Base-by-base conservation (phyloP, 768 basidiomycete genomes). In the Mycena galericulata region DNA sequence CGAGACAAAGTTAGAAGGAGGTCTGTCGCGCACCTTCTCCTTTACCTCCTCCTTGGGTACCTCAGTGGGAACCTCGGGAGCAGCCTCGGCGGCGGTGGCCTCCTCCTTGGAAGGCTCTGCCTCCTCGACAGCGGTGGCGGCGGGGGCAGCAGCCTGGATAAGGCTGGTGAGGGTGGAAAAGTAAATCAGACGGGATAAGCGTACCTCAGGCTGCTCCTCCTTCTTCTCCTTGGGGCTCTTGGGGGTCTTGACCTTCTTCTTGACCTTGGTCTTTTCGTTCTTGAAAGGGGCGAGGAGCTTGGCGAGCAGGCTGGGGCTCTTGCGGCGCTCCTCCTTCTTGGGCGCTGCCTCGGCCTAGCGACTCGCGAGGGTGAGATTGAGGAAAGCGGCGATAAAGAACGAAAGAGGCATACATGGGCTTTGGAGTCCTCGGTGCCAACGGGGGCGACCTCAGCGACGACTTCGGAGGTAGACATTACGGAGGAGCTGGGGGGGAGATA, bases 401-500 rank as follows among this genome's bases (percentile, higher is more conserved):
- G 59, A 32, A 53, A 15, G 53, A 62, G 22, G 11, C 73, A 53
- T 65, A 78, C 76, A 45, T 75, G 47, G 77, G 72, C 78, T 27
- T 62, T 67, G 47, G 73, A 41, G 77, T 75, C 75, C 68, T 78
- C 81, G 22, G 73, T 59, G n/a, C 79, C 79, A 34, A 79, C 74
- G n/a, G n/a, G n/a, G n/a, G n/a, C n/a, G n/a, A n/a, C n/a, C n/a
- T n/a, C n/a, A n/a, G 80, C 75, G 69, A 79, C 76, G 76, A 79
- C 78, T 81, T 90, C 92, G 75, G 90, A 79, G 81, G 91, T 88
- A 86, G 94, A 94, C 93, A 96, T 95, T 93, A 94, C 89, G n/a
- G n/a, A n/a, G 82, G 86, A 87, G 88, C 88, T 89, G 69, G 63
- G 69, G 68, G n/a, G n/a, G n/a, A n/a, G n/a, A n/a, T n/a, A 72